These are phyloP conservation scores for Hygrophoropsis aurantiaca DNA, from an alignment of 768 basidiomycete species.

Conservation along the genomic window DNA sequence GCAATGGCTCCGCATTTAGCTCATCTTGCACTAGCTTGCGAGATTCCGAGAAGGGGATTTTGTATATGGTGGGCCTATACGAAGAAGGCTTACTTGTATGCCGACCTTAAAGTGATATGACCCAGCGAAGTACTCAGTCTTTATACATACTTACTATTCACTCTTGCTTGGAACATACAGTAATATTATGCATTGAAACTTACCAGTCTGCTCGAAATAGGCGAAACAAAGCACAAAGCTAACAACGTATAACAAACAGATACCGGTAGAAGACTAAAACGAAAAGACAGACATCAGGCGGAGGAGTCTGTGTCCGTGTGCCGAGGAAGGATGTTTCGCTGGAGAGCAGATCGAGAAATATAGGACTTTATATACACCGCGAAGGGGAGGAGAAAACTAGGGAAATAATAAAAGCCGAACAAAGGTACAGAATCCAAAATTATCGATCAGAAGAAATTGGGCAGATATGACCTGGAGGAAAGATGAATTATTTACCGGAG, in stretches of 20 bases:
- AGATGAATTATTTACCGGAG: not conserved
- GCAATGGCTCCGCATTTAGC: conserved; percentile 61
- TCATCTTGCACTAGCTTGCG: conserved; percentile 52
- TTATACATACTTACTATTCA: too few species aligned
- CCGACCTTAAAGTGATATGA: conserved; percentile 18
- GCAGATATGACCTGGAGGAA: conserved; percentile 50
- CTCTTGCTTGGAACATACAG: conserved; percentile 1
- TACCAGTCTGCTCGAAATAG: not conserved
- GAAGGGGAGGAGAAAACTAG: conserved; percentile 13
- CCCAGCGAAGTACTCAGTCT: not conserved
- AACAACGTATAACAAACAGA: conserved; percentile 2
- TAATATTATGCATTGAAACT: not conserved
- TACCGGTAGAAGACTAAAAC: not conserved
- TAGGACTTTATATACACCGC: conserved; percentile 16
- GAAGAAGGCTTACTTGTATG: conserved; percentile 56
- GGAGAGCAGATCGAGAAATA: conserved; percentile 13
- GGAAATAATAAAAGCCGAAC: conserved; percentile 12
- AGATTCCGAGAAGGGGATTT: conserved; percentile 45
- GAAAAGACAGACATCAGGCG: conserved; percentile 1
- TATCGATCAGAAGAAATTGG: conserved; percentile 54
- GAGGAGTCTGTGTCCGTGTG: not conserved
- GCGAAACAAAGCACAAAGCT: not conserved
- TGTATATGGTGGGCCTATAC: conserved; percentile 63
- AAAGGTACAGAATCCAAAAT: conserved; percentile 12
- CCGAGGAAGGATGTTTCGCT: conserved; percentile 14